Base-by-base conservation (phyloP, 2,329 filamentous ascomycete species). In the Torrubiellomyces zombiae region DNA sequence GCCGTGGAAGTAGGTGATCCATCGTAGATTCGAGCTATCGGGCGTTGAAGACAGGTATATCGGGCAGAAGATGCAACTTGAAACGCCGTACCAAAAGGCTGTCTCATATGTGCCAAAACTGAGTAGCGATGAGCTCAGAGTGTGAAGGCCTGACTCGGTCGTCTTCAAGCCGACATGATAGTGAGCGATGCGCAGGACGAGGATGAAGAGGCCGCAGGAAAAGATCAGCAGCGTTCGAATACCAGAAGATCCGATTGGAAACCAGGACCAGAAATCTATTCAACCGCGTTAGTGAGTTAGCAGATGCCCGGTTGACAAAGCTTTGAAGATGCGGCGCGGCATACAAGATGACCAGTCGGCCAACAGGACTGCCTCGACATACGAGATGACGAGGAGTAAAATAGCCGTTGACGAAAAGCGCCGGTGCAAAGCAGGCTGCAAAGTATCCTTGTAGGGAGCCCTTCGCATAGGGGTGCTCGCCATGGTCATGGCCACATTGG, bases 201-300 rank as follows among this genome's bases (percentile, higher is more conserved):
- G 79, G 37, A 94, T 65, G 28, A 71, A 58, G 31, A 94, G 67
- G 31, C 70, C 72, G 38, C 75, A 76, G 32, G 78, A 56, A 53
- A 85, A 86, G 34, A 94, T 66, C 33, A 82, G 62, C 10, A 75
- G 45, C 5, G 81, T 67, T 38, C 83, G 76, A 28, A 91, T 50
- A 30, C 80, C 82, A 21, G 76, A 69, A 28, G 63, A 62, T 25
- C 82, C 79, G 19, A 93, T 40, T 14, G 83, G 83, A 37, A 92
- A 82, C 77, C 80, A 86, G 39, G 73, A 60, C 83, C 82, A 93
- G 32, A 93, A 55, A 25, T 71, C 80, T 86, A 38, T n/a, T n/a
- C 14, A 23, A 24, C 9, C 17, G 12, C 11, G 18, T 24, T 30
- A 27, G 16, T 25, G 11, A 14, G 29, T 39, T 23, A 38, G 37